Base-by-base conservation (phyloP, 2,329 filamentous ascomycete genomes). In the Colletotrichum sp. region DNA sequence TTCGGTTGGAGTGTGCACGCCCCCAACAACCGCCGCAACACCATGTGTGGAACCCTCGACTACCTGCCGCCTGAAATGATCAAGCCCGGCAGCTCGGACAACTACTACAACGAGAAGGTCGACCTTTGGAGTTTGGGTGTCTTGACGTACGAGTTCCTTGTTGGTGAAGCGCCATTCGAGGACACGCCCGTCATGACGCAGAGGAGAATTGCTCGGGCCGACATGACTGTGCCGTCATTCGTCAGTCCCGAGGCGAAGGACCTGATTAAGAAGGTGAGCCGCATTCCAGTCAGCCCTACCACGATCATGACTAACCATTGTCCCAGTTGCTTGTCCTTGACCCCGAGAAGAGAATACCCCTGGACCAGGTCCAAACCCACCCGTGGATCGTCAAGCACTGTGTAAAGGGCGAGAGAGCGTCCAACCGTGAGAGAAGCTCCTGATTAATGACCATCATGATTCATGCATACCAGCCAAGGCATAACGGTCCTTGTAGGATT, bases 21-120 rank as follows among this genome's bases (percentile, higher is more conserved):
- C 7, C 97, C 97, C 32, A 98, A 98, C 86, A 98, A 96, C 87
- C 90, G 97, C 80, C 91, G 97, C 77, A 94, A 96, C 82, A 99
- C 97, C 72, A 96, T 99, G 92, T 99, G 97, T 84, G 97, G 97
- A 78, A 99, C 97, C 21, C 92, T 99, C 57, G 97, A 99, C 86
- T 99, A 99, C 85, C 91, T 99, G 18, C 97, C 97, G 5, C 97
- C 97, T 6, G 97, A 99, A 92, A 99, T 99, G 97, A 91, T 99
- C 85, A 95, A 94, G 85, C 92, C 93, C 6, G 94, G 95, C 60
- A 90, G 91, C 79, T 91, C 93, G 80, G 95, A 97, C 81, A 98
- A 97, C 86, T 98, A 91, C 83, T 99, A 99, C 86, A 95, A 92
- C 76, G 96, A 98, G 83, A 99, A 98, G 88, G 95, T 99, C 36